These are phyloP conservation scores for Waitea zeae DNA, from an alignment of 1,284 basidiomycete genomes.

Conservation along the genomic window DNA sequence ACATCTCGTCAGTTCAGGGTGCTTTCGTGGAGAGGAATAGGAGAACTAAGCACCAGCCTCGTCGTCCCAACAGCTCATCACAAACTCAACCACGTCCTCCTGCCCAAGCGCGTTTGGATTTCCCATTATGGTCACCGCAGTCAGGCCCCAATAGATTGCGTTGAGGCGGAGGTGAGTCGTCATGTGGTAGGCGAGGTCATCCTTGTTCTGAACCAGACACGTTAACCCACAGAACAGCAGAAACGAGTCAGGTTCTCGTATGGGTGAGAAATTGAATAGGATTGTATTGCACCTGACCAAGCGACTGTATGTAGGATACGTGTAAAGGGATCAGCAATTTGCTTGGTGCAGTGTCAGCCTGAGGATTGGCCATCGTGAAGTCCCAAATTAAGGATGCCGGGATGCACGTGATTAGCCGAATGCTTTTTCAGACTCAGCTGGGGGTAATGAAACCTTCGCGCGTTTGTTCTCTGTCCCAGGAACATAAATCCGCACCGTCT, in stretches of 20 bases:
- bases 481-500: too few relatives aligned
- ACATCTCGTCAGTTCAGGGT: constrained; percentile 1
- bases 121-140: constrained; percentile 71
- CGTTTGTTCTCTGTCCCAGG: too few relatives aligned
- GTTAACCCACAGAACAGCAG: not conserved
- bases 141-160: constrained; percentile 93
- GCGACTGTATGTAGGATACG: constrained; percentile 56
- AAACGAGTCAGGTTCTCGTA: too few relatives aligned
- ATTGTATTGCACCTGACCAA: constrained; percentile 34
- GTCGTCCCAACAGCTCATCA: constrained; percentile 89
- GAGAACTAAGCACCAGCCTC: constrained; percentile 46
- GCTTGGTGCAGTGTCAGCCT: too few relatives aligned
- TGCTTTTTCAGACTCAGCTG: too few relatives aligned
- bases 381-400: too few relatives aligned
- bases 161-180: constrained; percentile 92
- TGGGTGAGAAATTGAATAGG: not conserved
- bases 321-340: constrained; percentile 32
- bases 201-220: constrained; percentile 37
- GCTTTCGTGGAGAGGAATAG: not conserved
- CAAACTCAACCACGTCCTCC: constrained; percentile 78
- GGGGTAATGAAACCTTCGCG: too few relatives aligned
- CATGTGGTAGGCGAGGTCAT: constrained; percentile 85
- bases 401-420: too few relatives aligned
- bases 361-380: too few relatives aligned
- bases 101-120: constrained; percentile 62